These are phyloP conservation scores for Colletotrichum chlorophyti DNA, from an alignment of 2,329 filamentous ascomycete species.

Conservation along the genomic window DNA sequence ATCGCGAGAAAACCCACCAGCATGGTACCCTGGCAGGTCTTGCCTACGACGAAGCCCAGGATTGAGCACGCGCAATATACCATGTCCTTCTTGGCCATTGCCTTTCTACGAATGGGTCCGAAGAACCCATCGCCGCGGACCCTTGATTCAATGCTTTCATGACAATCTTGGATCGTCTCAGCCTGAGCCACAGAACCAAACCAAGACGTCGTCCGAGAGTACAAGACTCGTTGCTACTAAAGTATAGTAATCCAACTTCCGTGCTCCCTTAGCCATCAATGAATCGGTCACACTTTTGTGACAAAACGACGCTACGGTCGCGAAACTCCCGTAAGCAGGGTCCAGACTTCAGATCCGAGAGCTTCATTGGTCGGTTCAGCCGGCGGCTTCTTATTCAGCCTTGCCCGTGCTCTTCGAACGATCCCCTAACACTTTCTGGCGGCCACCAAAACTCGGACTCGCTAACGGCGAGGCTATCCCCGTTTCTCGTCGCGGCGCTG, in stretches of 20 bases:
- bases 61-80: conserved; percentile 23
- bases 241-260: too few relatives aligned
- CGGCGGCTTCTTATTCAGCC: neutral
- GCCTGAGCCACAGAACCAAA: neutral
- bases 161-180: conserved; percentile 13
- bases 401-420: neutral
- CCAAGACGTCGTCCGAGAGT: neutral
- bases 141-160: conserved; percentile 11
- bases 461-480: neutral
- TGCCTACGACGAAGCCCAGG: too few relatives aligned
- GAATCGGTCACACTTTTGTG: conserved; percentile 3
- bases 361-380: conserved; percentile 2
- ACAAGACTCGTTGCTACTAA: too few relatives aligned
- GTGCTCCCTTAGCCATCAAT: conserved; percentile 17
- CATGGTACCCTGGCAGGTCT: conserved; percentile 5
- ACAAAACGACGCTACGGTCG: conserved; percentile 1
- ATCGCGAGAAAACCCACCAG: neutral
- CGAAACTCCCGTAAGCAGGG: conserved; percentile 12
- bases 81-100: neutral
- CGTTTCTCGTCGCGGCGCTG: neutral
- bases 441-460: too few relatives aligned
- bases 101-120: conserved; percentile 17
- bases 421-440: too few relatives aligned
- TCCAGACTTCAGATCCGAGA: conserved; percentile 10
- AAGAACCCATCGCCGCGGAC: conserved; percentile 5